phyloP scores from a whole-genome alignment of 768 basidiomycete species.

The Kwoniella dejecticola region DNA sequence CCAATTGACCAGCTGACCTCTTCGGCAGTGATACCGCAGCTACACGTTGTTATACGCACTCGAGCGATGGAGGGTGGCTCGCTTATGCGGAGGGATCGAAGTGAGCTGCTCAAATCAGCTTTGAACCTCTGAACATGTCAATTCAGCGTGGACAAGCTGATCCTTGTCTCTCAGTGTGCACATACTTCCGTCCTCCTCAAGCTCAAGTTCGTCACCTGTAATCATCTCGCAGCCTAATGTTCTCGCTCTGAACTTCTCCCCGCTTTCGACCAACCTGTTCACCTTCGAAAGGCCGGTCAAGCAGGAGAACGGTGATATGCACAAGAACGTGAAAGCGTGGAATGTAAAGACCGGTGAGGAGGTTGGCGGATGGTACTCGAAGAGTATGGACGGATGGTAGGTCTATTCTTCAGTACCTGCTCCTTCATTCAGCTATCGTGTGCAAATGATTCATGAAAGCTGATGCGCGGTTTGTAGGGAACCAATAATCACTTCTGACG shows the following conservation, averaged over 20 bases:
- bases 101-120: slow-evolving; percentile 59
- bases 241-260: slow-evolving; percentile 86
- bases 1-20: background rate
- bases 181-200: slow-evolving; percentile 64
- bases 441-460: background rate
- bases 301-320: slow-evolving; percentile 80
- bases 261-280: slow-evolving; percentile 86
- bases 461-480: slow-evolving; percentile 34
- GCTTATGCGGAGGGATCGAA: slow-evolving; percentile 76
- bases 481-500: slow-evolving; percentile 52
- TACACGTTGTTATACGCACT: slow-evolving; percentile 77
- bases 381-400: slow-evolving; percentile 82
- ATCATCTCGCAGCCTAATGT: slow-evolving; percentile 70
- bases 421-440: background rate
- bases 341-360: slow-evolving; percentile 82
- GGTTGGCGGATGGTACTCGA: slow-evolving; percentile 82
- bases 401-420: slow-evolving; percentile 18
- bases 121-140: no score
- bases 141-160: background rate
- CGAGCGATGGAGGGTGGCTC: slow-evolving; percentile 80
- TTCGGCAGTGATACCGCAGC: slow-evolving; percentile 54
- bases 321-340: slow-evolving; percentile 93
- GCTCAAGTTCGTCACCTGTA: slow-evolving; percentile 69
- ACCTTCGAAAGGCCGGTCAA: slow-evolving; percentile 96
- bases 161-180: background rate